Evolutionary conservation across 768 basidiomycete genomes (phyloP), one percentile per base, ranked within the genome.

Genomic region (Mycena amicta): DNA sequence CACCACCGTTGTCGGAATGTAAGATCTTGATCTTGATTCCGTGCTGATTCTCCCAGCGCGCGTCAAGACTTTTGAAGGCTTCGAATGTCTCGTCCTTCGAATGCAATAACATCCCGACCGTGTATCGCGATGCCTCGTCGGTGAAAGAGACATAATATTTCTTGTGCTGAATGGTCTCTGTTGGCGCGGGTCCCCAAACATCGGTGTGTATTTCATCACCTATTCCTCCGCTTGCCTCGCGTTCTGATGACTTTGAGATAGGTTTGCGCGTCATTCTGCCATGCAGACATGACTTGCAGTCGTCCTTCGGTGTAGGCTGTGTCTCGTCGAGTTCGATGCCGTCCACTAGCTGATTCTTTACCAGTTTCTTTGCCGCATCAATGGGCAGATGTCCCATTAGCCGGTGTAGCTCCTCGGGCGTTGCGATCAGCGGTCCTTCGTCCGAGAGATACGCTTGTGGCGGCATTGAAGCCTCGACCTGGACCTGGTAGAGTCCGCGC

Each of bases 121-220:
- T 67, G 29, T 65, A 66, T 1, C 68, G 60, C 1, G 69, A 65
- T 45, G 66, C 52, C 52, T 77, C 72, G 52, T 78, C 75, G 0
- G 70, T 76, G 57, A 73, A 77, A 0, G 68, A 67, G 16, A 68
- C 61, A 47, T 71, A 74, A 50, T 77, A 78, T 0, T 33, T 18
- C 11, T 67, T 59, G 8, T 66, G 59, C 0, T 63, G 53, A 0
- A 71, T 28, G 3, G 69, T 68, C 1, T 62, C 26, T 1, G 68
- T 61, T 2, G 53, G 55, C 22, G 72, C 62, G 2, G 74, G 74
- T 22, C 75, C 75, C 73, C 75, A 77, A 1, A 79, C 56, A 54
- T 79, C 72, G 3, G 66, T 66, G 40, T 75, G 72, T 11, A 76
- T 69, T 29, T 71, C 68, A 2, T 72, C 71, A 3, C 74, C 73